Conservation (phyloP, 495 filamentous ascomycete species). For the Platismatia glauca region DNA sequence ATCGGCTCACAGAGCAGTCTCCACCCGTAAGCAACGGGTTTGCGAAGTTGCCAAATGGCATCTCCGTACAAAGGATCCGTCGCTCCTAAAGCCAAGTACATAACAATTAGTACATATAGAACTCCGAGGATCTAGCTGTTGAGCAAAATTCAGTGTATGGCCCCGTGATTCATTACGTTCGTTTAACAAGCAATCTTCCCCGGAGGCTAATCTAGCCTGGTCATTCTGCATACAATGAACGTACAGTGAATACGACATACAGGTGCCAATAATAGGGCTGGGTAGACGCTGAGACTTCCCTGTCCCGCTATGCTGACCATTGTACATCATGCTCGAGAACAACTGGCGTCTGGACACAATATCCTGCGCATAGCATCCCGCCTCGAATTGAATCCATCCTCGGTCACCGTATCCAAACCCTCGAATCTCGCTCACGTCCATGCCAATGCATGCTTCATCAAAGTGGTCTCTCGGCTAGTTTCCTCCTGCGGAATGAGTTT, state of each 20-base stretch:
- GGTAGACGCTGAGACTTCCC: not conserved
- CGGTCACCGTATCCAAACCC: not conserved
- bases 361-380: not conserved
- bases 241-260: not conserved
- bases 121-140: not conserved
- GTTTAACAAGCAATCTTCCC: not conserved
- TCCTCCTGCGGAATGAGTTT: not conserved
- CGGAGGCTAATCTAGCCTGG: not conserved
- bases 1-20: slow-evolving; percentile 51
- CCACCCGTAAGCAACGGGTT: slow-evolving; percentile 4
- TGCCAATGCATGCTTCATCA: not conserved
- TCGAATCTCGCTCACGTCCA: not conserved
- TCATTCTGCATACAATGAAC: not conserved
- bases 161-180: not conserved
- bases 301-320: not conserved
- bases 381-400: not conserved
- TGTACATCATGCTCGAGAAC: not conserved
- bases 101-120: not conserved
- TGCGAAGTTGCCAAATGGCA: slow-evolving; percentile 19
- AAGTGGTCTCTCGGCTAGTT: not conserved
- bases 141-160: not conserved
- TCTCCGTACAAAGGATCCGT: slow-evolving; percentile 8
- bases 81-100: not conserved
- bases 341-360: not conserved
- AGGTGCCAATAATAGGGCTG: not conserved